A percentile compares a stretch with the other conserved stretches of the same genome.
Evolutionary conservation across 148 eudicot genomes (phyloP).

Genomic region (Camellia granthamiana): DNA sequence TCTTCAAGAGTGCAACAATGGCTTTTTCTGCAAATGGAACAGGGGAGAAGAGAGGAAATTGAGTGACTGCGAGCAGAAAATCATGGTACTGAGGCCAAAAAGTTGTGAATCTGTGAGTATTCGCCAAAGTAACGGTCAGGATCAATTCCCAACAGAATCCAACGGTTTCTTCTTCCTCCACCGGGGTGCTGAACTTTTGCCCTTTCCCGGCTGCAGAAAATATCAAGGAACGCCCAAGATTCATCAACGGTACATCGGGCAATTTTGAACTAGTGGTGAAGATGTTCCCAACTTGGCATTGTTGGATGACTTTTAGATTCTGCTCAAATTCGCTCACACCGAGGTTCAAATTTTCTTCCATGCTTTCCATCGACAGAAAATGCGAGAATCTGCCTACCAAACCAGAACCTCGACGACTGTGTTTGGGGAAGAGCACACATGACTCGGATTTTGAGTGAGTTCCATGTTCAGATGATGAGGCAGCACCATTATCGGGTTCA

Average conservation of each 20-base stretch:
- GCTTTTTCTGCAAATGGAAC: conserved; percentile 82
- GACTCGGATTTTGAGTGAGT: conserved; percentile 38
- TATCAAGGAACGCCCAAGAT: conserved; percentile 80
- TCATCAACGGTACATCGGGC: conserved; percentile 57
- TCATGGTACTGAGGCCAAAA: conserved; percentile 86
- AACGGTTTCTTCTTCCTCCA: conserved; percentile 91
- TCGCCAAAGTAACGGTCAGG: conserved; percentile 36
- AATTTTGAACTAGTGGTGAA: conserved; percentile 64
- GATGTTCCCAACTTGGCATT: conserved; percentile 68
- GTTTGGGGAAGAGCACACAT: conserved; percentile 16
- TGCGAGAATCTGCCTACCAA: conserved; percentile 52
- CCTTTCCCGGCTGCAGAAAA: conserved; percentile 94
- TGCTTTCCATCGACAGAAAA: conserved; percentile 62
- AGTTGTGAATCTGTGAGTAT: conserved; percentile 43
- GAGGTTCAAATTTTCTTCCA: conserved; percentile 71
- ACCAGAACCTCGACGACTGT: conserved; percentile 32
- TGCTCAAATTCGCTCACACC: conserved; percentile 91
- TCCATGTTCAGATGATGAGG: conserved; percentile 22
- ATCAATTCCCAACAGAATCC: conserved; percentile 90
- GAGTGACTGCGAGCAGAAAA: conserved; percentile 57
- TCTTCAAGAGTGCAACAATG: conserved; percentile 46
- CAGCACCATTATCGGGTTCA: conserved; percentile 33
- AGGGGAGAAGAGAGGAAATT: conserved; percentile 76
- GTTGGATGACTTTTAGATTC: conserved; percentile 73
- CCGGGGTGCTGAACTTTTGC: conserved; percentile 81